Conservation (phyloP, 495 filamentous ascomycete genomes). For the Venustampulla echinocandica region DNA sequence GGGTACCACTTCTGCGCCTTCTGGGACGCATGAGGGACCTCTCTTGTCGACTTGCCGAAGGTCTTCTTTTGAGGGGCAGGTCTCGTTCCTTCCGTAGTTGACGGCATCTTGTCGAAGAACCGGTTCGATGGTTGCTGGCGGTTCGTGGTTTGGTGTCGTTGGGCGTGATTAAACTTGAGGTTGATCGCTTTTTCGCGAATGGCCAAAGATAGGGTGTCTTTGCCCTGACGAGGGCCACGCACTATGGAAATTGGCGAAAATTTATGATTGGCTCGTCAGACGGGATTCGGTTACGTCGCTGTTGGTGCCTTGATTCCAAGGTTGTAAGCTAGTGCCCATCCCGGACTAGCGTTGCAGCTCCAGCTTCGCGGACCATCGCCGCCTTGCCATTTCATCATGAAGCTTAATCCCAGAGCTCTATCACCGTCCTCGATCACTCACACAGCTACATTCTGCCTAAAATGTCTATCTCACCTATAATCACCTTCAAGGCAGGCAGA, state of each 20-base stretch:
- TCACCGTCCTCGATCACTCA: conserved; percentile 6
- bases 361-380: neutral
- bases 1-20: conserved; percentile 99
- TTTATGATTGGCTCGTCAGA: conserved; percentile 1
- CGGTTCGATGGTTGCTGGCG: conserved; percentile 16
- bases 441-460: conserved; percentile 3
- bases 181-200: conserved; percentile 3
- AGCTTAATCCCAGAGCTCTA: conserved; percentile 15
- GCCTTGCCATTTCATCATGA: conserved; percentile 1
- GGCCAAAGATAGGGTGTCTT: conserved; percentile 2
- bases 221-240: conserved; percentile 1
- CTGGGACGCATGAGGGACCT: conserved; percentile 70
- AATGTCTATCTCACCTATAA: conserved; percentile 78
- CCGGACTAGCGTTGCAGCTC: neutral
- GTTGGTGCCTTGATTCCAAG: neutral
- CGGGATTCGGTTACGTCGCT: neutral
- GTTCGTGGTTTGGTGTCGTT: conserved; percentile 22
- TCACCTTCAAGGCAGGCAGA: conserved; percentile 94
- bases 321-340: too few species aligned
- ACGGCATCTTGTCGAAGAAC: conserved; percentile 54
- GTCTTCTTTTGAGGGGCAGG: conserved; percentile 68
- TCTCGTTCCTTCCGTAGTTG: conserved; percentile 24
- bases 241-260: neutral
- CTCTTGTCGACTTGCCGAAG: conserved; percentile 94
- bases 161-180: conserved; percentile 8